These are phyloP conservation scores for Baorangia bicolor DNA, from an alignment of 768 basidiomycete genomes.

Conservation along the genomic window DNA sequence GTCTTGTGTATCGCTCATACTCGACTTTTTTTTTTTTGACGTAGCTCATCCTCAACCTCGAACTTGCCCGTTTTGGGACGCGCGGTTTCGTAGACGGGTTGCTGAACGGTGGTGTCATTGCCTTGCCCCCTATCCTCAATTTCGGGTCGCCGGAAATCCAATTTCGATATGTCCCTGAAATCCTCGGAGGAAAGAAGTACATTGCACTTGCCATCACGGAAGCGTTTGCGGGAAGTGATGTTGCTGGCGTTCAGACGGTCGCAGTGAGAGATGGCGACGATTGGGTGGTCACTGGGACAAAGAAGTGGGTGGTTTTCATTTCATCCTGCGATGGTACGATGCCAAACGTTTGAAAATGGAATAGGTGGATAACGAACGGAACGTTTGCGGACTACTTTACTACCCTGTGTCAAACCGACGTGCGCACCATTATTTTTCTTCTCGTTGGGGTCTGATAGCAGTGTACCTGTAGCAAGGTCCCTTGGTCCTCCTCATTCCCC, in stretches of 20 bases:
- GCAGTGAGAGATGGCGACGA: conserved; percentile 82
- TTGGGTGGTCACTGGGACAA: conserved; percentile 91
- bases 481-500: conserved; percentile 72
- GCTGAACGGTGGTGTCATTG: conserved; percentile 79
- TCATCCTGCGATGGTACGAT: not conserved
- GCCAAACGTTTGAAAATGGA: not conserved
- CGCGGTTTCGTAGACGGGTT: conserved; percentile 89
- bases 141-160: conserved; percentile 77
- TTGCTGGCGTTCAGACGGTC: conserved; percentile 79
- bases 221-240: conserved; percentile 90
- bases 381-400: conserved; percentile 85
- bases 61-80: conserved; percentile 79
- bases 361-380: conserved; percentile 89
- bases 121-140: conserved; percentile 87
- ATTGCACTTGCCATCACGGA: conserved; percentile 91
- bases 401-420: conserved; percentile 72
- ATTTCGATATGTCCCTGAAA: conserved; percentile 67
- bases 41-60: conserved; percentile 76
- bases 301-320: conserved; percentile 58
- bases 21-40: not conserved
- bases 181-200: conserved; percentile 76
- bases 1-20: not conserved
- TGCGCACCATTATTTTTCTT: conserved; percentile 23
- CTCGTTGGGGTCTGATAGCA: conserved; percentile 1
- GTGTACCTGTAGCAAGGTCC: conserved; percentile 53